These are phyloP conservation scores for Aspergillus conjunctus DNA, from an alignment of 495 filamentous ascomycete genomes.

Conservation along the genomic window DNA sequence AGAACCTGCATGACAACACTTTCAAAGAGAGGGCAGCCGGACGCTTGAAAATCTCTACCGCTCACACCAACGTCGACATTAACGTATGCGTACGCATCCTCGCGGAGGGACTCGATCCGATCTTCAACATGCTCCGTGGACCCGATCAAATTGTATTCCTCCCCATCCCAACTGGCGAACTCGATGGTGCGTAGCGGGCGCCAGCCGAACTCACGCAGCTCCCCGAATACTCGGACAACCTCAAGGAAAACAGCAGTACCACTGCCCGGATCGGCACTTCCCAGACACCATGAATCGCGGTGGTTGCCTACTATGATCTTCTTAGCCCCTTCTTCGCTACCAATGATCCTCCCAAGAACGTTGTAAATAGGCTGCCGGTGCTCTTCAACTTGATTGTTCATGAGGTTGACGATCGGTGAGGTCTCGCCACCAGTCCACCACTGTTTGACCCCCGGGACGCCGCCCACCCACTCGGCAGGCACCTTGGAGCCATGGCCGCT, in stretches of 20 bases:
- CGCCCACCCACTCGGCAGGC: conserved; percentile 74
- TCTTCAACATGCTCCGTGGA: conserved; percentile 93
- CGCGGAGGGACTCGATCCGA: conserved; percentile 56
- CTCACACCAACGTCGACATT: conserved; percentile 88
- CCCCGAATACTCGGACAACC: conserved; percentile 78
- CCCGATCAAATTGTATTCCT: conserved; percentile 91
- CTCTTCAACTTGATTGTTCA: conserved; percentile 84
- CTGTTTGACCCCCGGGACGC: conserved; percentile 66
- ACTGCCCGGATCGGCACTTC: conserved; percentile 80
- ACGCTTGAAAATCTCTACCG: conserved; percentile 71
- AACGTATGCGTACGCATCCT: conserved; percentile 76
- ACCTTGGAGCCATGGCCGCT: conserved; percentile 73
- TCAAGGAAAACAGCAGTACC: conserved; percentile 92
- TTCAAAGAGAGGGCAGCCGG: conserved; percentile 76
- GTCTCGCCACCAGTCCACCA: conserved; percentile 82
- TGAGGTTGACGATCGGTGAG: conserved; percentile 78
- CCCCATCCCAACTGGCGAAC: conserved; percentile 94
- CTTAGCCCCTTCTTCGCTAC: conserved; percentile 81
- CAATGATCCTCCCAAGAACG: conserved; percentile 76
- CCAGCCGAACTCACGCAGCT: conserved; percentile 75
- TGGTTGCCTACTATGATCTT: conserved; percentile 91
- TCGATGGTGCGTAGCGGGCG: conserved; percentile 88
- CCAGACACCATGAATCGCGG: conserved; percentile 91
- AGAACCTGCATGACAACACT: conserved; percentile 71
- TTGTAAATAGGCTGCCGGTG: conserved; percentile 88